Percentiles rank a stretch among this genome's conserved stretches.
Evolutionary conservation across 768 basidiomycete species (phyloP).

Genomic region (Boletus eberwhitei): DNA sequence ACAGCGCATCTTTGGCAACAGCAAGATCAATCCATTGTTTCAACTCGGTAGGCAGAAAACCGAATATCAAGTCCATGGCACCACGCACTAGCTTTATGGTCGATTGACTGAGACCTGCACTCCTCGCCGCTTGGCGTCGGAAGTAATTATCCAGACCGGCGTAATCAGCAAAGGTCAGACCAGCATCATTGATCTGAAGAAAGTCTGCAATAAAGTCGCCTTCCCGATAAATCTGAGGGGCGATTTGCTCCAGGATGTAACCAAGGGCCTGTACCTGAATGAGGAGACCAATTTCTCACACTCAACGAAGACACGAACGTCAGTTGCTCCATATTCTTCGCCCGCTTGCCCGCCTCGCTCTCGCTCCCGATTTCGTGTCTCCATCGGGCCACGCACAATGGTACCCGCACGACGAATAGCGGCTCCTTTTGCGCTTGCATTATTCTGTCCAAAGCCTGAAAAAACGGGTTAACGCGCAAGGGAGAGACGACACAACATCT

Average conservation of each 20-base stretch:
- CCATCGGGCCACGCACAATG: constrained; percentile 74
- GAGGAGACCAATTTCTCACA: not conserved
- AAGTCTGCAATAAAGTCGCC: constrained; percentile 89
- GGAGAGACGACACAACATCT: constrained; percentile 7
- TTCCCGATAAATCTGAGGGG: constrained; percentile 74
- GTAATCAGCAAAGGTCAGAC: constrained; percentile 92
- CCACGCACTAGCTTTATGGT: constrained; percentile 81
- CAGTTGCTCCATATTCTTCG: constrained; percentile 65
- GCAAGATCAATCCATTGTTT: constrained; percentile 83
- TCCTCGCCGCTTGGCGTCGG: constrained; percentile 81
- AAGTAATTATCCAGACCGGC: constrained; percentile 94
- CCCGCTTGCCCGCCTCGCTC: constrained; percentile 52
- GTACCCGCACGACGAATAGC: constrained; percentile 83
- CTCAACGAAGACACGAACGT: constrained; percentile 43
- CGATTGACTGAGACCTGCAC: constrained; percentile 58
- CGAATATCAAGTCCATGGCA: constrained; percentile 94
- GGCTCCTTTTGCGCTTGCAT: constrained; percentile 41
- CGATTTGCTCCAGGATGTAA: constrained; percentile 71
- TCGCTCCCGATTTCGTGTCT: constrained; percentile 42
- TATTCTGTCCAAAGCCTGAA: constrained; percentile 42
- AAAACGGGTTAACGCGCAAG: not conserved
- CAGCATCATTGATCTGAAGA: constrained; percentile 84
- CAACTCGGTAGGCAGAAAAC: constrained; percentile 81
- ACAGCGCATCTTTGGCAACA: constrained; percentile 75
- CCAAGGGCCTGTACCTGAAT: constrained; percentile 58